Conservation (phyloP, 176 grass and related monocot genomes). For the Metroxylon sagu region DNA sequence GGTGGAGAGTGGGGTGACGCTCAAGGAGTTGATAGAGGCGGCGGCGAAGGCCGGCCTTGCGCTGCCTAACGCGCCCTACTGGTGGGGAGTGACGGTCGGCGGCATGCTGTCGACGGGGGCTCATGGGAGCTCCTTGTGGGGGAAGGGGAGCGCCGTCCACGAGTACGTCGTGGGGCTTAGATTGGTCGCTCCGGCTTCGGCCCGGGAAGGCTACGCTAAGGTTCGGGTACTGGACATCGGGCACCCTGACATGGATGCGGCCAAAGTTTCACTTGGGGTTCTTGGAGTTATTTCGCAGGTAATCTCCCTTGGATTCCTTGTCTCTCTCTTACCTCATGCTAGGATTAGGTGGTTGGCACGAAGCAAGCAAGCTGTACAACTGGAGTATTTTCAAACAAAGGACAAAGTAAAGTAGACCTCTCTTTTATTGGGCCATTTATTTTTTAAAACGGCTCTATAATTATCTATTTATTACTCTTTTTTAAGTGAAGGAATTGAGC, state of each 20-base stretch:
- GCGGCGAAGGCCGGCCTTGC: slow-evolving; percentile 28
- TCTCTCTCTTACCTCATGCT: background rate
- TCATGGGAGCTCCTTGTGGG: slow-evolving; percentile 73
- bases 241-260: slow-evolving; percentile 49
- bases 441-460: too few species aligned
- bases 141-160: slow-evolving; percentile 67
- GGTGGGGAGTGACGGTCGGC: slow-evolving; percentile 63
- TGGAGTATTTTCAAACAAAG: too few species aligned
- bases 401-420: too few species aligned
- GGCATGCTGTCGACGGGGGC: slow-evolving; percentile 62
- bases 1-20: slow-evolving; percentile 48
- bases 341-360: too few species aligned
- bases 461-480: too few species aligned
- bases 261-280: slow-evolving; percentile 79
- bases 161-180: slow-evolving; percentile 70
- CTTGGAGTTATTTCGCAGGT: slow-evolving; percentile 79
- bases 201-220: slow-evolving; percentile 35
- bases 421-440: too few species aligned
- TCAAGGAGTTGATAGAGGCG: slow-evolving; percentile 35
- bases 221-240: slow-evolving; percentile 26
- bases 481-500: too few species aligned
- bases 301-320: background rate
- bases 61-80: slow-evolving; percentile 63
- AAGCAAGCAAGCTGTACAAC: too few species aligned
- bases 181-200: slow-evolving; percentile 49